Evolutionary conservation across 2,329 filamentous ascomycete genomes (phyloP), one percentile per base, ranked within the genome.

Genomic region (Cytospora chrysosperma): DNA sequence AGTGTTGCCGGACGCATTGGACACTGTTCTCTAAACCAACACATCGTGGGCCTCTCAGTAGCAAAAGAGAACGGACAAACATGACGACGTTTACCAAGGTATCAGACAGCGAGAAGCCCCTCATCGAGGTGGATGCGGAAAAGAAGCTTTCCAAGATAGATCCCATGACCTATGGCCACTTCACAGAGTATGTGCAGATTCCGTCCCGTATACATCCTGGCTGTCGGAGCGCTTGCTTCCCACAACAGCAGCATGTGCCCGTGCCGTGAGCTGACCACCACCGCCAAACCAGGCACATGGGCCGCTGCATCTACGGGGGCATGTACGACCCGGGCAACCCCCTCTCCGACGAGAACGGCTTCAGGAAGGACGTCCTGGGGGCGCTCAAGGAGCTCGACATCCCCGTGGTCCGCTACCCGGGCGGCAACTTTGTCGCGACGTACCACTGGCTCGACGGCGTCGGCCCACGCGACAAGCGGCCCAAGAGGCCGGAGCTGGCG

Each of bases 371-470:
- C 75, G 91, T 95, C 50, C 84, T 95, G 27, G 82, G 85, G 50
- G 88, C 89, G 7, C 80, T 95, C 67, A 84, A 86, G 72, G 89
- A 93, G 68, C 82, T 95, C 60, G 84, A 90, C 59, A 84, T 91
- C 43, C 91, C 91, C 17, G 90, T 93, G 43, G 85, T 93, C 26
- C 82, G 91, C 55, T 95, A 94, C 71, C 91, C 91, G 1, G 92
- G 91, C 17, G 91, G 91, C 55, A 96, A 95, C 75, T 95, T 94
- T 74, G 85, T 88, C 52, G 91, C 91, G 4, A 94, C 91, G 1
- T 95, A 94, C 74, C 90, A 93, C 78, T 95, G 92, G 64, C 80
- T 88, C 56, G 91, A 95, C 74, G 91, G 91, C 12, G 81, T 96
- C 67, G 91, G 92, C 1, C 91, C 91, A 0, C 82, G 79, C 67